phyloP scores from a whole-genome alignment of 352 stramenopile species.

The Aphanomyces cochlioides region DNA sequence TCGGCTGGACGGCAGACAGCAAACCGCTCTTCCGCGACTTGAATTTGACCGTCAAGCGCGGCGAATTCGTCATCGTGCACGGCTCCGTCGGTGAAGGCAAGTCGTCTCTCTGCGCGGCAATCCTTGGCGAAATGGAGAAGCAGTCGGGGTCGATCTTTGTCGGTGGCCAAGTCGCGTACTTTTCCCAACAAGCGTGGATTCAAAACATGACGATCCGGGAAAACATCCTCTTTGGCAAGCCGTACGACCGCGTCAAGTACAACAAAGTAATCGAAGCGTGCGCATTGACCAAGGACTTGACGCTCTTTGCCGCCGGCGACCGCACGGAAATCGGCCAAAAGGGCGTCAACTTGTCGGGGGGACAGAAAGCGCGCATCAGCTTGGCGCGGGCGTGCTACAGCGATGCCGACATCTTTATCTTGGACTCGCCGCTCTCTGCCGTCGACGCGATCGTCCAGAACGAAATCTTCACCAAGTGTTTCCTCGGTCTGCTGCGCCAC shows the following conservation, averaged over 20 bases:
- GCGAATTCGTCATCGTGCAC: conserved; percentile 53
- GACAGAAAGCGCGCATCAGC: conserved; percentile 45
- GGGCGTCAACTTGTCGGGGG: conserved; percentile 49
- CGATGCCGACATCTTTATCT: conserved; percentile 28
- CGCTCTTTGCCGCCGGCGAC: conserved; percentile 55
- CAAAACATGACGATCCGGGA: conserved; percentile 87
- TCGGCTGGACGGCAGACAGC: conserved; percentile 42
- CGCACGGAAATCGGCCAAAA: conserved; percentile 50
- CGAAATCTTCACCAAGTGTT: conserved; percentile 83
- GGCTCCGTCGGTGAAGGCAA: conserved; percentile 53
- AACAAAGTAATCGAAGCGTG: conserved; percentile 32
- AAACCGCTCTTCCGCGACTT: conserved; percentile 37
- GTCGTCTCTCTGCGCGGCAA: conserved; percentile 47
- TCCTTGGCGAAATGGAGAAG: conserved; percentile 85
- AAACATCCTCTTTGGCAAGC: conserved; percentile 84
- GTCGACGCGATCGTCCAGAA: conserved; percentile 89
- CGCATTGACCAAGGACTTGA: conserved; percentile 30
- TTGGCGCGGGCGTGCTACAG: conserved; percentile 29
- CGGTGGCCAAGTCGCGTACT: conserved; percentile 40
- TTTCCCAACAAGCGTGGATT: conserved; percentile 92
- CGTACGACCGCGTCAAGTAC: conserved; percentile 62
- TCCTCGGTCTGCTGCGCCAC: conserved; percentile 45
- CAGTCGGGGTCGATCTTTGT: conserved; percentile 40
- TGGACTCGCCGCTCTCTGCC: conserved; percentile 37
- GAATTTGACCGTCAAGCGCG: conserved; percentile 40